Conservation (phyloP, 176 grass and related monocot genomes). For the Bolboschoenus planiculmis region DNA sequence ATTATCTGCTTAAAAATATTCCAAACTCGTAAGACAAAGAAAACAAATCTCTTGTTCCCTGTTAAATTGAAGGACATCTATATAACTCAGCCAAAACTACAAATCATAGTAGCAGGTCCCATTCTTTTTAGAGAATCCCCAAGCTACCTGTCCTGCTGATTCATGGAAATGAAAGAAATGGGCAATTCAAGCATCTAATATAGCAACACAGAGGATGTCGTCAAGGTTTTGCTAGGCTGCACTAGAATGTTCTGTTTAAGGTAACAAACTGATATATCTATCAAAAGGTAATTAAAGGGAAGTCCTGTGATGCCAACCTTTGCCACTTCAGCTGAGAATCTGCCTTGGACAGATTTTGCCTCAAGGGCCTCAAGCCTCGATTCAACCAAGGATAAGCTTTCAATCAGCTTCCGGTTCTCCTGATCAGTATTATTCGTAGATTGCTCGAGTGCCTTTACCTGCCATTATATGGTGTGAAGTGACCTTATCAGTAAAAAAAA, state of each 20-base stretch:
- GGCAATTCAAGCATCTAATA: background rate
- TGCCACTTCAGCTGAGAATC: constrained; percentile 23
- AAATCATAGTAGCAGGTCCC: background rate
- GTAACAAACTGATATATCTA: background rate
- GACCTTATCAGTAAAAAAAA: constrained; percentile 55
- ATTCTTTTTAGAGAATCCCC: background rate
- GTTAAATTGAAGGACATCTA: background rate
- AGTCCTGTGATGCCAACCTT: constrained; percentile 18
- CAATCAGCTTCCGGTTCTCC: constrained; percentile 45
- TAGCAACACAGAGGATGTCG: background rate
- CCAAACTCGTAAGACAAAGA: background rate
- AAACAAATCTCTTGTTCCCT: background rate
- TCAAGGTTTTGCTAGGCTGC: background rate
- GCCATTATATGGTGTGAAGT: constrained; percentile 68
- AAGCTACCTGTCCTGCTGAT: background rate
- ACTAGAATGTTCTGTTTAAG: background rate
- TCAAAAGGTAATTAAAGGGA: background rate
- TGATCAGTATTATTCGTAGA: constrained; percentile 38
- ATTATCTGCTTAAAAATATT: constrained; percentile 6
- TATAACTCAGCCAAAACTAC: background rate
- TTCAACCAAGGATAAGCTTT: constrained; percentile 46
- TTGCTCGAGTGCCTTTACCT: constrained; percentile 79
- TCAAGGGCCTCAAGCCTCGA: constrained; percentile 61
- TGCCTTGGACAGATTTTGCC: constrained; percentile 36
- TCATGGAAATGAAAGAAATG: background rate